Base-by-base conservation (phyloP, 139 green algal species). In the Closterium sp. region DNA sequence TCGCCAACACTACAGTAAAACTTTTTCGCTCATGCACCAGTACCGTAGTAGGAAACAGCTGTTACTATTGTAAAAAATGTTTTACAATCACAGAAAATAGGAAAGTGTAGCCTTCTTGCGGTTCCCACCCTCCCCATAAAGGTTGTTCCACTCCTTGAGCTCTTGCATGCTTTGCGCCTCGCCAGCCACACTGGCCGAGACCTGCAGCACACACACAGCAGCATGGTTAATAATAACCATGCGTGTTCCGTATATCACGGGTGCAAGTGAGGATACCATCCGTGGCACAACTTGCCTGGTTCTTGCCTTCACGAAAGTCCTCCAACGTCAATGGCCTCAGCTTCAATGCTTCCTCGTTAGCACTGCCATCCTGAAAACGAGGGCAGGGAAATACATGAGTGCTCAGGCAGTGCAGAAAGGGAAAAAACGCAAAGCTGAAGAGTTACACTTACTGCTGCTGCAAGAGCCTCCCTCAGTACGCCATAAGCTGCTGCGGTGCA, bases 81-180 rank as follows among this genome's bases (percentile, higher is more conserved):
- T 4, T 27, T 7, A 79, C 17, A 79, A 79, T 79, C 62, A 96
- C 86, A 95, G 92, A 92, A 96, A 97, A 89, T 97, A 97, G 1
- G 88, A 93, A 6, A 97, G 85, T 4, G 86, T 87, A 9, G 92
- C 93, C 17, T 87, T 89, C 42, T 94, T 95, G 32, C 96, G 92
- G 70, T 89, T 95, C 62, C 96, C 96, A 6, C 96, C 96, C 93
- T 97, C 96, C 24, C 96, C 96, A 34, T 96, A 97, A 29, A 96
- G 92, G 42, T 97, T 95, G 90, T 97, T 97, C 96, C 96, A 97
- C 34, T 96, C 89, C 70, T 94, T 50, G 86, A 97, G 91, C 90
- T 97, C 96, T 4, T 34, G 45, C 94, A 96, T 96, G 85, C 86
- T 95, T 2, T 86, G 92, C 4, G 88, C 90, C 9, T 96, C 96